Base-by-base conservation (phyloP, 2,329 filamentous ascomycete genomes). In the Piedraia hortae region DNA sequence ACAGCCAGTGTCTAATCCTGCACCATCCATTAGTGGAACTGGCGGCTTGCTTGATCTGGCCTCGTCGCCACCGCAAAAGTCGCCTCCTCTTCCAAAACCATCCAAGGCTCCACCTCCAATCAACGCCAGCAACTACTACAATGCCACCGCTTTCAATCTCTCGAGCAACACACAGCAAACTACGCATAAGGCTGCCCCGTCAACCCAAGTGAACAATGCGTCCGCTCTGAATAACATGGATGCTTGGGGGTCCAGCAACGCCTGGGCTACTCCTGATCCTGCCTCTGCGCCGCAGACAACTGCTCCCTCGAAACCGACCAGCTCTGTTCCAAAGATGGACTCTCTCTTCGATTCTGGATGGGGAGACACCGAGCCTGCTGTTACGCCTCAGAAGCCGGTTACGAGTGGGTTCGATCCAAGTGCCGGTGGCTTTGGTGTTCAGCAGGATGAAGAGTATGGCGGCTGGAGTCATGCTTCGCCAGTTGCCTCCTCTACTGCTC, bases 371-470 rank as follows among this genome's bases (percentile, higher is more conserved):
- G 59, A 53, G 23, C 40, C 45, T 35, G 32, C 33, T 34, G n/a
- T n/a, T n/a, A 37, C 74, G 12, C 68, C 32, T 9, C 26, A 29
- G 14, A 30, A 32, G 2, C 25, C 30, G 2, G 28, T 28, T 2
- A 7, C 21, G 7, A 22, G 5, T 12, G 21, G 21, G 4, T 9
- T 21, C 6, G 13, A 7, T 7, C 24, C 24, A 12, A 33, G 29
- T 12, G 31, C 29, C 6, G 30, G 30, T 4, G 37, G 37, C 2
- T 37, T 37, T 23, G 31, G 70, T 36, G 72, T 90, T 2, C 59
- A 72, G 16, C 71, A 74, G 0, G 82, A 93, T 36, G 82, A 93
- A 45, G 82, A 93, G 40, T 93, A 91, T 50, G 82, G 82, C 10
- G 80, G 82, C 7, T 93, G 82, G 82, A 66, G 74, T 21, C 88